These are phyloP conservation scores for Aplosporella prunicola DNA, from an alignment of 2,329 filamentous ascomycete species.

Conservation along the genomic window DNA sequence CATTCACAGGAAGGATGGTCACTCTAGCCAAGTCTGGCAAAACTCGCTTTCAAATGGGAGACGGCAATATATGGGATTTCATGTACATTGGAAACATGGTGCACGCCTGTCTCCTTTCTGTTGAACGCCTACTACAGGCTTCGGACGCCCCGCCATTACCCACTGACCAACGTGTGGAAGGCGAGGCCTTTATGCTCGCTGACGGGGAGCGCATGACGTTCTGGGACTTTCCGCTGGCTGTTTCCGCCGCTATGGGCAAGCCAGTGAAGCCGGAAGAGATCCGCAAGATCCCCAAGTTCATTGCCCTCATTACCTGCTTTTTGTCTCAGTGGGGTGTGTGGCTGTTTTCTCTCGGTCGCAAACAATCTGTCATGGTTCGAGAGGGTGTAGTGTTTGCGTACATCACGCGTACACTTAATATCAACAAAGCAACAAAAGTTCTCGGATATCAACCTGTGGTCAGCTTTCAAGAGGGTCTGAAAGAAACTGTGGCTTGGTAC, in stretches of 20 bases:
- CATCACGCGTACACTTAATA: constrained; percentile 11
- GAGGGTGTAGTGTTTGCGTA: constrained; percentile 9
- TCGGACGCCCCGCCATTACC: constrained; percentile 7
- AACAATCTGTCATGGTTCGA: constrained; percentile 7
- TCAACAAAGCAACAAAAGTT: constrained; percentile 9
- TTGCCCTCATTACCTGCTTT: constrained; percentile 4
- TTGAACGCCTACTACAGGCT: constrained; percentile 12
- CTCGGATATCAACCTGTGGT: constrained; percentile 10
- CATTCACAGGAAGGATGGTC: constrained; percentile 11
- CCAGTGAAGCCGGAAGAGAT: constrained; percentile 9
- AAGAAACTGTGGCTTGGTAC: constrained; percentile 11
- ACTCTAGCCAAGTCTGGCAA: constrained; percentile 10
- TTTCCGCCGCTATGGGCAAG: constrained; percentile 3
- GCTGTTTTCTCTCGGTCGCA: constrained; percentile 12
- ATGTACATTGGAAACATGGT: constrained; percentile 13
- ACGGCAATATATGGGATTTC: constrained; percentile 16
- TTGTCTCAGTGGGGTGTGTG: constrained; percentile 11
- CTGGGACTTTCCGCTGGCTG: constrained; percentile 11
- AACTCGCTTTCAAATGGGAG: constrained; percentile 14
- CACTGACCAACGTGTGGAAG: constrained; percentile 11
- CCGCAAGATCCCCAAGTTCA: constrained; percentile 4
- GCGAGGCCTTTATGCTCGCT: constrained; percentile 14
- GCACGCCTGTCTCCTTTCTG: constrained; percentile 13
- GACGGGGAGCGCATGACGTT: constrained; percentile 14
- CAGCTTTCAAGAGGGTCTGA: constrained; percentile 10